These are phyloP conservation scores for Vanrija sp. DNA, from an alignment of 1,284 basidiomycete species.

Conservation along the genomic window DNA sequence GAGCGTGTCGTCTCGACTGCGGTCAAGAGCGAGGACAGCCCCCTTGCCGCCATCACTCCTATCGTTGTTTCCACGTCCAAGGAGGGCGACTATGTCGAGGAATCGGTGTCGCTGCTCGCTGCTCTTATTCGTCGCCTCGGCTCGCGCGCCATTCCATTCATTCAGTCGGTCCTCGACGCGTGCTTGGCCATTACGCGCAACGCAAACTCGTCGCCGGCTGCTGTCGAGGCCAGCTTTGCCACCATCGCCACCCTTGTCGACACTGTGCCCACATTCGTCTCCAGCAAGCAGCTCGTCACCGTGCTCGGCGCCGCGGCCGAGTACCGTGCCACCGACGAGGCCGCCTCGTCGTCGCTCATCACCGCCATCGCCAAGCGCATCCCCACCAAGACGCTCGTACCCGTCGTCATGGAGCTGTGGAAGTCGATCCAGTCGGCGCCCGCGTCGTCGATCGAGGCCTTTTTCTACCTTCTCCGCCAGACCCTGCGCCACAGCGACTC, in stretches of 20 bases:
- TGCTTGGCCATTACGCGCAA: constrained; percentile 55
- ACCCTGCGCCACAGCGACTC: constrained; percentile 64
- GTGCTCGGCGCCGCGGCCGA: constrained; percentile 43
- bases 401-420: constrained; percentile 56
- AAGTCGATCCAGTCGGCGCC: constrained; percentile 30
- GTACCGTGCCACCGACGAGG: constrained; percentile 26
- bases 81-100: constrained; percentile 40
- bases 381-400: constrained; percentile 63
- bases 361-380: constrained; percentile 65
- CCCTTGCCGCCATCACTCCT: constrained; percentile 60
- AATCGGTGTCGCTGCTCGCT: constrained; percentile 54
- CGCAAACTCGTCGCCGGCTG: constrained; percentile 14
- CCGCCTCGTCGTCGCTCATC: constrained; percentile 30
- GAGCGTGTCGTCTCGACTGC: constrained; percentile 59
- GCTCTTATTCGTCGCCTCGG: constrained; percentile 59
- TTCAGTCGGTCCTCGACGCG: constrained; percentile 65
- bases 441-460: constrained; percentile 46
- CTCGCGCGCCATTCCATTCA: constrained; percentile 76
- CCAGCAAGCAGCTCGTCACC: constrained; percentile 45
- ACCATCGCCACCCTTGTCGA: constrained; percentile 37
- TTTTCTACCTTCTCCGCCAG: constrained; percentile 66
- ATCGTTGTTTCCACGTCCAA: constrained; percentile 55
- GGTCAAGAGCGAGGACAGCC: constrained; percentile 62
- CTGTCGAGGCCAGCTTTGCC: constrained; percentile 25
- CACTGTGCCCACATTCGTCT: constrained; percentile 50